These are phyloP conservation scores for Cladosporium sp. DNA, from an alignment of 2,329 filamentous ascomycete genomes.

Conservation along the genomic window DNA sequence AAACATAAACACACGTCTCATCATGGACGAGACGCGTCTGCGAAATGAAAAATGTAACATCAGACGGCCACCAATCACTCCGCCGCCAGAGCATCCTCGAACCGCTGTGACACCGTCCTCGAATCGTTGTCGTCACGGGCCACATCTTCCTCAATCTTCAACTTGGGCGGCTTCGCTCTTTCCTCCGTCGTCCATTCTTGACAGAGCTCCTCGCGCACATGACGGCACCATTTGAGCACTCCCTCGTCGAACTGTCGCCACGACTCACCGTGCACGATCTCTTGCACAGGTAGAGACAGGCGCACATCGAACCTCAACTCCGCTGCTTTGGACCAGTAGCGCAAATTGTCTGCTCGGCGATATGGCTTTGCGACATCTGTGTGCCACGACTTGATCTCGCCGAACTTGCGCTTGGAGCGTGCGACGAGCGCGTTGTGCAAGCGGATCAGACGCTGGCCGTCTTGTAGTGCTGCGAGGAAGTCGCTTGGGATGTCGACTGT, in stretches of 20 bases:
- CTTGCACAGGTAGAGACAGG: slow-evolving; percentile 78
- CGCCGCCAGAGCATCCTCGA: slow-evolving; percentile 4
- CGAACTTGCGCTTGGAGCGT: slow-evolving; percentile 81
- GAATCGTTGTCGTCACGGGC: background rate
- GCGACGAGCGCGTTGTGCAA: slow-evolving; percentile 87
- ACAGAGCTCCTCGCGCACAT: slow-evolving; percentile 77
- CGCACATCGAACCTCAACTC: slow-evolving; percentile 90
- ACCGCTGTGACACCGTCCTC: background rate
- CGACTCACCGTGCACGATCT: slow-evolving; percentile 72
- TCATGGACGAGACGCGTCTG: no score
- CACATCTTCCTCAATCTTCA: slow-evolving; percentile 25
- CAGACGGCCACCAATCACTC: background rate
- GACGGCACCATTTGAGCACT: slow-evolving; percentile 75
- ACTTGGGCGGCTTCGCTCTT: slow-evolving; percentile 25
- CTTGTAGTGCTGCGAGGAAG: slow-evolving; percentile 73
- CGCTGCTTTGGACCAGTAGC: slow-evolving; percentile 94
- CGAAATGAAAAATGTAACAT: background rate
- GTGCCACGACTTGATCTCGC: slow-evolving; percentile 82
- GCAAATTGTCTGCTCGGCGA: slow-evolving; percentile 84
- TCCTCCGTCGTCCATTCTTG: slow-evolving; percentile 57
- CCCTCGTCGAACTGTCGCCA: slow-evolving; percentile 83
- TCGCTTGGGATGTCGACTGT: slow-evolving; percentile 38
- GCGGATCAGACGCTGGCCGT: slow-evolving; percentile 74
- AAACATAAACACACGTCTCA: background rate
- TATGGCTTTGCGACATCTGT: slow-evolving; percentile 94